Conservation (phyloP, 1,139 yeast genomes). For the Wickerhamiella pararugosa region DNA sequence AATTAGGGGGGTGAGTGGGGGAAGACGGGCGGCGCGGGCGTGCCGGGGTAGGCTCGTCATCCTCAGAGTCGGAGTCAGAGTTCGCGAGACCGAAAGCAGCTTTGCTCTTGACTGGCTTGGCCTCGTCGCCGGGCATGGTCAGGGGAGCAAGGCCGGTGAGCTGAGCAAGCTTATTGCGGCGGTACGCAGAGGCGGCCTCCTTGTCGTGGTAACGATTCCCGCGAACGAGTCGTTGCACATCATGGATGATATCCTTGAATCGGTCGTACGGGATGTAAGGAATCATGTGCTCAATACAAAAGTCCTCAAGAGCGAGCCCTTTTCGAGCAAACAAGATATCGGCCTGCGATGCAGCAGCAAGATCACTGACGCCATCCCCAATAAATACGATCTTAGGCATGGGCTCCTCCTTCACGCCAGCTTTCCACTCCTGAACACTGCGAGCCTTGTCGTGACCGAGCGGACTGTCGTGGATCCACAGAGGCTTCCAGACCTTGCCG, state of each 20-base stretch:
- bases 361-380: conserved; percentile 34
- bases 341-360: conserved; percentile 33
- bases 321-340: conserved; percentile 31
- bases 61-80: not conserved
- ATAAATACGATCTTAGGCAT: conserved; percentile 28
- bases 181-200: conserved; percentile 14
- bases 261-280: conserved; percentile 31
- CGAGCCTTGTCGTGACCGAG: conserved; percentile 57
- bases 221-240: conserved; percentile 21
- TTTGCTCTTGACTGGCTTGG: not conserved
- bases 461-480: conserved; percentile 44
- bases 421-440: conserved; percentile 36
- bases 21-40: not conserved
- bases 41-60: not conserved
- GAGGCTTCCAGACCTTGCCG: conserved; percentile 38
- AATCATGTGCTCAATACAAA: conserved; percentile 28
- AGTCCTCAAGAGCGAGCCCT: conserved; percentile 29
- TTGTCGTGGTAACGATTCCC: conserved; percentile 23
- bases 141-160: conserved; percentile 15
- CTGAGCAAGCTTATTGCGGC: conserved; percentile 12
- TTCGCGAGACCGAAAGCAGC: conserved; percentile 3
- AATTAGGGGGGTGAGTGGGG: conserved; percentile 1
- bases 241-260: conserved; percentile 28
- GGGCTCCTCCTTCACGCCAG: conserved; percentile 17
- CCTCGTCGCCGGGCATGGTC: conserved; percentile 2